phyloP scores from a whole-genome alignment of 2,329 filamentous ascomycete genomes.

The Clonostachys chloroleuca region DNA sequence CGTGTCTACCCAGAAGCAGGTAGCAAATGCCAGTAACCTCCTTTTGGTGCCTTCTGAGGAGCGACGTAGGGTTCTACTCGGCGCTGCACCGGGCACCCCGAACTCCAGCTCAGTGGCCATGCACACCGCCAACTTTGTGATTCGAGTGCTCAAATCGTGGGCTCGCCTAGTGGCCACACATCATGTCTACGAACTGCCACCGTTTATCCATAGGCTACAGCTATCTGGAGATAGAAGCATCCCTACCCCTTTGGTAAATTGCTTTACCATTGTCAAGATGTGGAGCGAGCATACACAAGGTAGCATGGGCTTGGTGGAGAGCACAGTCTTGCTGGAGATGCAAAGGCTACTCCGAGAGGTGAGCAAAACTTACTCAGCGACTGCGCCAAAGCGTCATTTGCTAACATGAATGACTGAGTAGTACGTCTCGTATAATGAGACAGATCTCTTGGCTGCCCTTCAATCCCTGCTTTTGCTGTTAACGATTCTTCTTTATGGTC shows the following conservation, averaged over 20 bases:
- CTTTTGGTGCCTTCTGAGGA: not conserved
- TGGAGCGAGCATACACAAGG: conserved; percentile 2
- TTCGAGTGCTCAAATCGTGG: conserved; percentile 8
- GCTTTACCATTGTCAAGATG: conserved; percentile 6
- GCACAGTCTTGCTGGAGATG: conserved; percentile 4
- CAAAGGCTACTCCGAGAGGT: conserved; percentile 4
- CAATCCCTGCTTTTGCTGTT: conserved; percentile 5
- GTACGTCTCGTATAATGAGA: conserved; percentile 1
- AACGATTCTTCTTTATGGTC: conserved; percentile 4
- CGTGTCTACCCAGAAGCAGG: not conserved
- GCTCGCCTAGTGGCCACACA: conserved; percentile 6
- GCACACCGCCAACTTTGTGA: conserved; percentile 7
- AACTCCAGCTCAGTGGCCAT: not conserved
- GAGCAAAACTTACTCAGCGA: not conserved
- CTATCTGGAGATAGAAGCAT: not conserved
- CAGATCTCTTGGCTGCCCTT: conserved; percentile 2
- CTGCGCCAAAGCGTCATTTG: too few relatives aligned
- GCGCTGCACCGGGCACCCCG: not conserved
- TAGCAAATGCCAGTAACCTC: not conserved
- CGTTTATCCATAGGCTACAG: conserved; percentile 8
- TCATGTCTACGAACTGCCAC: conserved; percentile 3
- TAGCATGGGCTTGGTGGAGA: conserved; percentile 1
- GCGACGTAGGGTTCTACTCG: not conserved
- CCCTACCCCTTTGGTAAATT: conserved; percentile 4
- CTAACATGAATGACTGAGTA: not conserved